Evolutionary conservation across 2,329 filamentous ascomycete genomes (phyloP).

Genomic region (Cladosporium sp.): DNA sequence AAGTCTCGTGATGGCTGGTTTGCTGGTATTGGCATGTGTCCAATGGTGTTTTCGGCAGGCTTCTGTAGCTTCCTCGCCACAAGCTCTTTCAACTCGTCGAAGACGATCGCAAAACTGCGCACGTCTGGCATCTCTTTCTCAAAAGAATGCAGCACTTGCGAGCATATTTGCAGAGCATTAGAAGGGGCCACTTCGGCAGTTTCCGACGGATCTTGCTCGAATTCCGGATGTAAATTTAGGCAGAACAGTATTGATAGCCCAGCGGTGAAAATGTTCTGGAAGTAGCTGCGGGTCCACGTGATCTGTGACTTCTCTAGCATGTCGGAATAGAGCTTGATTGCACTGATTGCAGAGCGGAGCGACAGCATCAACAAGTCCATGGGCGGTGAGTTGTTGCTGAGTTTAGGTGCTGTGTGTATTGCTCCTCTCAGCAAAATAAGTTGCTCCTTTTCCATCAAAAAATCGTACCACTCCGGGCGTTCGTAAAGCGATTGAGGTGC

Average conservation of each 20-base stretch:
- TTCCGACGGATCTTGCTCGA: background rate
- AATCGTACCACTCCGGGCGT: conserved; percentile 43
- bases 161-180: background rate
- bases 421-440: conserved; percentile 40
- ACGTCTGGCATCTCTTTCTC: conserved; percentile 12
- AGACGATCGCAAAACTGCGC: conserved; percentile 7
- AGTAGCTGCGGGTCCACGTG: conserved; percentile 46
- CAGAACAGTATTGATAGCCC: conserved; percentile 28
- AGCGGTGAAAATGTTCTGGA: conserved; percentile 46
- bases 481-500: conserved; percentile 40
- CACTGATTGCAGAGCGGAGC: conserved; percentile 31
- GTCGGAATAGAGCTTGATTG: conserved; percentile 37
- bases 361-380: conserved; percentile 8
- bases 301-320: conserved; percentile 36
- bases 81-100: conserved; percentile 7
- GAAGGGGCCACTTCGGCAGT: background rate
- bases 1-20: too few relatives aligned
- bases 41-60: background rate
- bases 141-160: conserved; percentile 4
- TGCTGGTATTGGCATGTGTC: background rate
- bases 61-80: background rate
- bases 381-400: conserved; percentile 22
- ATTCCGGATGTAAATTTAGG: background rate
- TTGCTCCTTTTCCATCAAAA: conserved; percentile 39
- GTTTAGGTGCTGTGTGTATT: conserved; percentile 36